These are phyloP conservation scores for Globisporangium splendens DNA, from an alignment of 352 stramenopile genomes.

Conservation along the genomic window DNA sequence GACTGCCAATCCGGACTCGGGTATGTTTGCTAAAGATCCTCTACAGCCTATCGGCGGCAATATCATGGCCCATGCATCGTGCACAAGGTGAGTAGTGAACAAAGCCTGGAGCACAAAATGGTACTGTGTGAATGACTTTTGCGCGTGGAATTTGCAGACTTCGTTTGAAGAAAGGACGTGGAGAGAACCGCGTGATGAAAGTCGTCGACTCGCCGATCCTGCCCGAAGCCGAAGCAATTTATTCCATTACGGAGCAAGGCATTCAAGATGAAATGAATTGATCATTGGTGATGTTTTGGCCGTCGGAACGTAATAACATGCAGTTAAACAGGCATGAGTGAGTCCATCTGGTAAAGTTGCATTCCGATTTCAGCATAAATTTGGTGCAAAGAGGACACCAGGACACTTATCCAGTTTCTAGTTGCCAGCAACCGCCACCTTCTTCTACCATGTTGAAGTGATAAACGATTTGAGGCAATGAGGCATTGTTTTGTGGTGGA, in stretches of 20 bases:
- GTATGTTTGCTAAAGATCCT: constrained; percentile 89
- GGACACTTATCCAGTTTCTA: no score
- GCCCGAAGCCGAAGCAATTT: constrained; percentile 97
- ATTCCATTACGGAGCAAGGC: constrained; percentile 95
- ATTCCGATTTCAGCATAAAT: no score
- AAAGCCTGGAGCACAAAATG: constrained; percentile 4
- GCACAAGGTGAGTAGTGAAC: constrained; percentile 48
- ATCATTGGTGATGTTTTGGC: constrained; percentile 1
- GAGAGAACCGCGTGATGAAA: constrained; percentile 98
- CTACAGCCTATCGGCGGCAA: constrained; percentile 91
- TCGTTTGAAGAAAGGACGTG: constrained; percentile 95
- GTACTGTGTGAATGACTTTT: constrained; percentile 5
- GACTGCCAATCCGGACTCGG: constrained; percentile 86
- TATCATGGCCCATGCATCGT: constrained; percentile 86
- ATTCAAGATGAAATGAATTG: constrained; percentile 92
- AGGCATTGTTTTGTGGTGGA: no score
- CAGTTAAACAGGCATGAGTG: not conserved
- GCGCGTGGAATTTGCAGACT: constrained; percentile 36
- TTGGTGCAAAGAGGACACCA: no score
- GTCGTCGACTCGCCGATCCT: constrained; percentile 96
- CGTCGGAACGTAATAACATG: not conserved
- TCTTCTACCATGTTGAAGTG: no score
- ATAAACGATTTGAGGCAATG: no score
- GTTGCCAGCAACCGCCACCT: no score
- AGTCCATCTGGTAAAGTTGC: no score